These are phyloP conservation scores for Imleria badia DNA, from an alignment of 768 basidiomycete species.

Conservation along the genomic window DNA sequence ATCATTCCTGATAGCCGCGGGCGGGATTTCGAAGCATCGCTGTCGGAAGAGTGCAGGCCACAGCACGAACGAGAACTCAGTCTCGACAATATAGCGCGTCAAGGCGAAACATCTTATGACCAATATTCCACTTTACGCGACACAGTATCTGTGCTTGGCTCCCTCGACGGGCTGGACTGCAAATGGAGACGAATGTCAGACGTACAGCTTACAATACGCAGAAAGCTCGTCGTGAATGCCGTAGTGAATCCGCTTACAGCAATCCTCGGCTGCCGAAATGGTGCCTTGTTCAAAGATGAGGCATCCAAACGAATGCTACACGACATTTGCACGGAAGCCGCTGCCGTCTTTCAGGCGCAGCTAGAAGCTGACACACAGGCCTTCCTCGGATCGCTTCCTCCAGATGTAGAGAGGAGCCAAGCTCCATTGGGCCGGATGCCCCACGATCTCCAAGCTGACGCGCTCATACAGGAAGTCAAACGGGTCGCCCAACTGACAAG, in stretches of 20 bases:
- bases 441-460: constrained; percentile 39
- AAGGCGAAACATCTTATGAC: constrained; percentile 34
- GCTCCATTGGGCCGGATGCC: constrained; percentile 44
- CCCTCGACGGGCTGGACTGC: constrained; percentile 54
- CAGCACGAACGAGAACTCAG: constrained; percentile 42
- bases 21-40: constrained; percentile 62
- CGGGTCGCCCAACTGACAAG: constrained; percentile 58
- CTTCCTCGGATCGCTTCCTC: constrained; percentile 25
- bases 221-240: constrained; percentile 79
- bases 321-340: constrained; percentile 71
- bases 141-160: constrained; percentile 64
- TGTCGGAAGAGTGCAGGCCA: constrained; percentile 36
- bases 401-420: constrained; percentile 22
- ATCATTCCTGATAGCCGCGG: constrained; percentile 68
- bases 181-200: constrained; percentile 65
- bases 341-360: constrained; percentile 55
- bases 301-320: constrained; percentile 46
- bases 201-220: constrained; percentile 67
- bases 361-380: constrained; percentile 40
- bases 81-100: constrained; percentile 51
- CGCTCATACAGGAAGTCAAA: constrained; percentile 56
- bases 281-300: constrained; percentile 55
- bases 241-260: constrained; percentile 87
- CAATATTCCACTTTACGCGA: constrained; percentile 63
- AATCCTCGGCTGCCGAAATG: constrained; percentile 77